These are phyloP conservation scores for Fraxinus anomala DNA, from an alignment of 257 asterid species.

Conservation along the genomic window DNA sequence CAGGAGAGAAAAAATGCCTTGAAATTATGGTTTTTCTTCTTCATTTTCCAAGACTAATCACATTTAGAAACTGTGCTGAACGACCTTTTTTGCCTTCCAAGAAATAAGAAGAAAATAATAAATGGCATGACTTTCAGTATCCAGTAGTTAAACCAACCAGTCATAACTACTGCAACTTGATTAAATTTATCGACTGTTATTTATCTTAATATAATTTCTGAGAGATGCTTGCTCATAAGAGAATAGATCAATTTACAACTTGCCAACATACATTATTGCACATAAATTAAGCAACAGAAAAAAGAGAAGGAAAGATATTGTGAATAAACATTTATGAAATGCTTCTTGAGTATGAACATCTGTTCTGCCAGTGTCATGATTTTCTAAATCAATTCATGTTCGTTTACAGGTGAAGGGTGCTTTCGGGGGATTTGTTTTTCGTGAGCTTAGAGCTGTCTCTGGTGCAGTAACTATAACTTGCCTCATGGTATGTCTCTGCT, in stretches of 20 bases:
- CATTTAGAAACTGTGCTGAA: constrained; percentile 2
- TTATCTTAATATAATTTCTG: background rate
- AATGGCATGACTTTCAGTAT: background rate
- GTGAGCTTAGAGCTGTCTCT: constrained; percentile 91
- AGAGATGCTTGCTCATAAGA: background rate
- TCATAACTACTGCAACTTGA: constrained; percentile 1
- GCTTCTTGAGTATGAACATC: background rate
- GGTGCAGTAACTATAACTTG: constrained; percentile 96
- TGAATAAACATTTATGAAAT: background rate
- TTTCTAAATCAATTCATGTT: constrained; percentile 21
- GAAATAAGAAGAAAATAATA: background rate
- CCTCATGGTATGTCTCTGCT: constrained; percentile 74
- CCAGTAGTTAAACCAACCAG: background rate
- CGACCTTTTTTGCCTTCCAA: background rate
- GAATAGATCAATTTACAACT: background rate
- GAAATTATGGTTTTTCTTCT: background rate
- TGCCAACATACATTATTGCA: background rate
- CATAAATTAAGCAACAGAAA: background rate
- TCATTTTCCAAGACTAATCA: background rate
- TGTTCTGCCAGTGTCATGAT: background rate
- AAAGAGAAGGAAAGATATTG: background rate
- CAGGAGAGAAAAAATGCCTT: background rate
- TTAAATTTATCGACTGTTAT: constrained; percentile 7
- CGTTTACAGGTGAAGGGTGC: constrained; percentile 66
- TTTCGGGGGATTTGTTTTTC: constrained; percentile 60